phyloP scores from a whole-genome alignment of 2,329 filamentous ascomycete species.

The Hymenoscyphus linearis region DNA sequence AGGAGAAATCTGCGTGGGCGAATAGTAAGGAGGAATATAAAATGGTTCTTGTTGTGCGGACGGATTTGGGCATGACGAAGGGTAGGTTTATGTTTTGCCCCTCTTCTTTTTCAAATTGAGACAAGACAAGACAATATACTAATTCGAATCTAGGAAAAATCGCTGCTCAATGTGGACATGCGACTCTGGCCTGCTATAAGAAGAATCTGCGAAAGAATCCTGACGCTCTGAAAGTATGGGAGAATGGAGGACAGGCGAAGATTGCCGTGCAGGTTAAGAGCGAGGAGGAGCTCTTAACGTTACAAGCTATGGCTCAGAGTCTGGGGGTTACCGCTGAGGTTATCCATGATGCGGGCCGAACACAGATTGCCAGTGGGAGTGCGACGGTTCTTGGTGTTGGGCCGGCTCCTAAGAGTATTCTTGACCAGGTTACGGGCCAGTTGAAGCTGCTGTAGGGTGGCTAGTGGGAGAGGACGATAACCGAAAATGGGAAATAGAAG shows the following conservation, averaged over 20 bases:
- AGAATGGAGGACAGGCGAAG: constrained; percentile 82
- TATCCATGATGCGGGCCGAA: constrained; percentile 92
- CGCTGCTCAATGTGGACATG: constrained; percentile 89
- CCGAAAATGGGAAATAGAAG: neutral
- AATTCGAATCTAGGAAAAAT: constrained; percentile 71
- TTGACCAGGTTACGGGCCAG: constrained; percentile 80
- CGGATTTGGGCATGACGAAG: constrained; percentile 95
- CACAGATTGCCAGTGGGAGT: constrained; percentile 91
- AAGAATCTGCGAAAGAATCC: constrained; percentile 57
- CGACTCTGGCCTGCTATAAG: constrained; percentile 98
- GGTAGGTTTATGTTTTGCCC: constrained; percentile 45
- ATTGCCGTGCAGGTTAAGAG: constrained; percentile 85
- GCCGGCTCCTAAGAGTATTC: constrained; percentile 75
- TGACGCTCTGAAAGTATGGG: constrained; percentile 75
- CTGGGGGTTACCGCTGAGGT: constrained; percentile 83
- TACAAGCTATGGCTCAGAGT: constrained; percentile 74
- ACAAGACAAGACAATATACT: neutral
- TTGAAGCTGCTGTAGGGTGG: constrained; percentile 68
- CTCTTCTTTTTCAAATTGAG: constrained; percentile 16
- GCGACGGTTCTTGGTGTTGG: constrained; percentile 85
- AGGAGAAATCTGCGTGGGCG: constrained; percentile 35
- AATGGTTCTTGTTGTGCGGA: constrained; percentile 84
- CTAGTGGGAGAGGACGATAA: neutral
- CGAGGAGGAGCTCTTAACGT: constrained; percentile 71
- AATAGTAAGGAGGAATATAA: constrained; percentile 76